Percentiles rank a stretch among this genome's conserved stretches.
Conservation (phyloP, 2,329 filamentous ascomycete genomes). For the Nothophoma quercina region DNA sequence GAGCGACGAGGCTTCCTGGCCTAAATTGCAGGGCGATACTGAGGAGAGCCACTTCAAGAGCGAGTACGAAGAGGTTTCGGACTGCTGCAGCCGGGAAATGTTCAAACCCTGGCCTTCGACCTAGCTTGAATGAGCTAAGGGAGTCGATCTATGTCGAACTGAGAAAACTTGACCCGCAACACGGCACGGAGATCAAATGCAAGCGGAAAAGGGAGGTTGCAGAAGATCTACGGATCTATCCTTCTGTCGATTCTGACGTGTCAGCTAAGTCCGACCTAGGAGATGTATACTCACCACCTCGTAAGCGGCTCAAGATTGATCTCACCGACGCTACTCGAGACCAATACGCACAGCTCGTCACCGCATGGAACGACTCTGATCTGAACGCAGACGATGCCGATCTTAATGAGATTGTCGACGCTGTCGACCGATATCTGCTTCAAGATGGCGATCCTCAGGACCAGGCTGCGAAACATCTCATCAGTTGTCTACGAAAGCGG, state of each 20-base stretch:
- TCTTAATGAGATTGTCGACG: neutral
- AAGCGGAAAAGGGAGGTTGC: neutral
- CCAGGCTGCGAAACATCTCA: neutral
- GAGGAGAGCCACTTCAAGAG: neutral
- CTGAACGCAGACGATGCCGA: neutral
- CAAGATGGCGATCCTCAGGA: neutral
- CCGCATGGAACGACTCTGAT: neutral
- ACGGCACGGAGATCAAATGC: neutral
- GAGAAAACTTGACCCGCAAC: neutral
- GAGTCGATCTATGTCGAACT: neutral
- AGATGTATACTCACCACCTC: neutral
- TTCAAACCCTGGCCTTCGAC: neutral
- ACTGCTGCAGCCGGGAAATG: neutral
- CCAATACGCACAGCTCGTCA: neutral
- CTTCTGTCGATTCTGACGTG: neutral
- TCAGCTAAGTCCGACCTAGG: neutral
- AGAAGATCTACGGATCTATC: neutral
- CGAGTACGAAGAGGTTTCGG: neutral
- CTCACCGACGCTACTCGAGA: neutral
- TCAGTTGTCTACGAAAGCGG: neutral
- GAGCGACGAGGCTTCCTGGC: neutral
- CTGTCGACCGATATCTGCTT: neutral
- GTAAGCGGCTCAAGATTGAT: neutral
- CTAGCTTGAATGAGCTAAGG: neutral
- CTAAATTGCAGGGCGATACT: neutral